Base-by-base conservation (phyloP, 2,329 filamentous ascomycete genomes). In the Fusarium annulatum region DNA sequence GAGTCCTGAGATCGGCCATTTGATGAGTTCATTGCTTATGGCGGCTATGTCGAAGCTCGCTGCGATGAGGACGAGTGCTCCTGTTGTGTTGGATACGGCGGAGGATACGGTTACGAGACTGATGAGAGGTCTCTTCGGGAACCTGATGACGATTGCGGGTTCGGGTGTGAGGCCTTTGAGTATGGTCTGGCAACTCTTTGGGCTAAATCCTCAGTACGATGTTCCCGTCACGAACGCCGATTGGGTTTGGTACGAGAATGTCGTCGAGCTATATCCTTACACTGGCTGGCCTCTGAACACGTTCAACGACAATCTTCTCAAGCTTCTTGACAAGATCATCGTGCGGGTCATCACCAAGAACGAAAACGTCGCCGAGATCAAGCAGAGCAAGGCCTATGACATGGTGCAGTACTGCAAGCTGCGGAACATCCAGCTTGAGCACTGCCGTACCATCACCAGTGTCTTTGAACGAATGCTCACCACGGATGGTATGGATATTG, bases 261-360 rank as follows among this genome's bases (percentile, higher is more conserved):
- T 64, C 1, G 65, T 69, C 5, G 59, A 69, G 30, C 11, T 69
- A 12, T 69, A 69, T 7, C 67, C 67, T 0, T 69, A 69, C 16
- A 69, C 65, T 0, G 65, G 67, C 2, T 69, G 67, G 67, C 59
- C 67, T 19, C 8, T 69, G 9, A n/a, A 53, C 3, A 53, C 64
- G 11, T 69, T 69, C 6, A n/a, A 65, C 10, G 41, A 26, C 9
- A 69, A 69, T 16, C 51, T 69, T 0, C 36, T 48, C 7, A 33
- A 39, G n/a, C 51, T 69, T 23, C 65, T 69, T 11, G 67, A 69
- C 45, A 69, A 69, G 59, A n/a, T 69, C 19, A 69, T 69, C 7
- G 18, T 69, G 2, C 59, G 67, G 0, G 59, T 69, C 0, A 43
- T 69, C 1, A 53, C 59, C 18, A 69, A 69, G 36, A 69, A 69